phyloP scores from a whole-genome alignment of 2,329 filamentous ascomycete genomes.

The Verticillium longisporum region DNA sequence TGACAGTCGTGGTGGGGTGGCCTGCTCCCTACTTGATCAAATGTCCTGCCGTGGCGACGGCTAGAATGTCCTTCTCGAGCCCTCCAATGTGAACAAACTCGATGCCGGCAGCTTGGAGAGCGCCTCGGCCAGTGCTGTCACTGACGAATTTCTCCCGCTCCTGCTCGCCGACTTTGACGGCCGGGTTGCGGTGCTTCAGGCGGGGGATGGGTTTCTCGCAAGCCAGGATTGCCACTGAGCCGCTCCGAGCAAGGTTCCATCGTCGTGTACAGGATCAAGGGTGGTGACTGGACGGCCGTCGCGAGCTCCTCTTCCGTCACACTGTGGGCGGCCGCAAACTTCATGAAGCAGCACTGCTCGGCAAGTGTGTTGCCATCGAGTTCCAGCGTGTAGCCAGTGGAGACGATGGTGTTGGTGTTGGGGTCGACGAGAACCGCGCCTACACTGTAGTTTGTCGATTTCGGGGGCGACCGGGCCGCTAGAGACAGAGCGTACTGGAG shows the following conservation, averaged over 20 bases:
- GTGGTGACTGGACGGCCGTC: conserved; percentile 26
- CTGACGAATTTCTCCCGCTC: conserved; percentile 90
- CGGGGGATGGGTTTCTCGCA: conserved; percentile 75
- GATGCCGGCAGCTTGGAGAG: conserved; percentile 66
- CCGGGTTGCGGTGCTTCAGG: conserved; percentile 55
- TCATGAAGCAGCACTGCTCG: conserved; percentile 84
- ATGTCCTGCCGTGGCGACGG: conserved; percentile 80
- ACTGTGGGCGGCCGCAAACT: conserved; percentile 47
- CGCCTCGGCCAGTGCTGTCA: conserved; percentile 66
- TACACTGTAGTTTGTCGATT: conserved; percentile 87
- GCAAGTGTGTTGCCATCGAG: conserved; percentile 91
- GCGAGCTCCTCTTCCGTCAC: conserved; percentile 49
- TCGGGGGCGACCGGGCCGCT: conserved; percentile 73
- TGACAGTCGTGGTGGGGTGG: too few relatives aligned
- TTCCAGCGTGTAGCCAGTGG: conserved; percentile 87
- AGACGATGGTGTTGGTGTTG: conserved; percentile 52
- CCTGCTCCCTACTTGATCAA: not conserved
- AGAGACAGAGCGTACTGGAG: conserved; percentile 70
- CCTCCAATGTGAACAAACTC: conserved; percentile 66
- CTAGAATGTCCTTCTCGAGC: conserved; percentile 72
- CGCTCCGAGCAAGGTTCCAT: conserved; percentile 79
- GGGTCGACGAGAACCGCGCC: conserved; percentile 76
- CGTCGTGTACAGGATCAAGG: conserved; percentile 73
- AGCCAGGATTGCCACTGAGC: conserved; percentile 64
- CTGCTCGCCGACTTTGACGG: conserved; percentile 79